These are phyloP conservation scores for Rhodamnia rubescens DNA, from an alignment of 345 rosid species.

Conservation along the genomic window DNA sequence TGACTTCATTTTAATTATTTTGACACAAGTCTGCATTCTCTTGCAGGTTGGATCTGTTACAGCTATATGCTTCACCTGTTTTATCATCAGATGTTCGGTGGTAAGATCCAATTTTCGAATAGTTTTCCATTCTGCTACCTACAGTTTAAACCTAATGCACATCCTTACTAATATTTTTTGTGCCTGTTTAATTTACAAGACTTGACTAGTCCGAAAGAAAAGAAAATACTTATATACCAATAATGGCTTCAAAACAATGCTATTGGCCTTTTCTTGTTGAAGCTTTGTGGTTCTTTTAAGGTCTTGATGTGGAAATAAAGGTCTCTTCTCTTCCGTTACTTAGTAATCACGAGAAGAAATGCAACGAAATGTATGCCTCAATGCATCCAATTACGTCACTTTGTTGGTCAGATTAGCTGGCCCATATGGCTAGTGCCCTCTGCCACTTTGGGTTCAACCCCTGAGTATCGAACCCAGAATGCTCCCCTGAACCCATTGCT, in stretches of 20 bases:
- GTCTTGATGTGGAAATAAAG: neutral
- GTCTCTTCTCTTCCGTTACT: neutral
- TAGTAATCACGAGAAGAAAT: neutral
- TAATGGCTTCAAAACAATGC: neutral
- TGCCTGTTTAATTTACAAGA: neutral
- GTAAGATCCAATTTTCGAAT: constrained; percentile 30
- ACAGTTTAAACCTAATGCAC: neutral
- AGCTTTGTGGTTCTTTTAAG: neutral
- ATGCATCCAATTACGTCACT: neutral
- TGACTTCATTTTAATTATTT: neutral
- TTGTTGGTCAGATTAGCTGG: neutral
- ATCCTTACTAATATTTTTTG: neutral
- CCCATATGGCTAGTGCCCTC: neutral
- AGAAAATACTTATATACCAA: neutral
- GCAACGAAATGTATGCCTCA: neutral
- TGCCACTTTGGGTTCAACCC: neutral
- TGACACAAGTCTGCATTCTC: constrained; percentile 1
- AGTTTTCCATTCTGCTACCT: neutral
- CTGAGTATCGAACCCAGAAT: neutral
- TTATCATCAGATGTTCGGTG: constrained; percentile 86
- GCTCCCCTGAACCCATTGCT: neutral
- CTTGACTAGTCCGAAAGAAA: neutral
- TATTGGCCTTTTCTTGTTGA: neutral
- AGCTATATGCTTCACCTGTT: constrained; percentile 93
- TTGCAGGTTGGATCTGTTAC: constrained; percentile 97